A percentile compares a stretch with the other conserved stretches of the same genome.
Conservation (phyloP, 805 yeast species). For the Ogataea methylovora region DNA sequence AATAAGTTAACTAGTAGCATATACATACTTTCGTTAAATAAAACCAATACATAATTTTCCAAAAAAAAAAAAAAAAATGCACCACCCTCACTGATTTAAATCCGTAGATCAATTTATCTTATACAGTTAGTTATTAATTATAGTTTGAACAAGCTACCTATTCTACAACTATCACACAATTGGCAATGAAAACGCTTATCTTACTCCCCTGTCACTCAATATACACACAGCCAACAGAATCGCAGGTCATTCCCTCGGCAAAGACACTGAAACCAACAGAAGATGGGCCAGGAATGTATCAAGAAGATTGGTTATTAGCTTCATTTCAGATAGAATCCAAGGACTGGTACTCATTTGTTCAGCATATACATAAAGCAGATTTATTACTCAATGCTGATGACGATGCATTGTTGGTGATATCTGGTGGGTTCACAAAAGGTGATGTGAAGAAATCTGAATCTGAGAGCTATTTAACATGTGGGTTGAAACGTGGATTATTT, state of each 20-base stretch:
- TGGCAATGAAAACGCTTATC: conserved; percentile 28
- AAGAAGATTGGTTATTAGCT: conserved; percentile 59
- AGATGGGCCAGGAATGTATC: conserved; percentile 36
- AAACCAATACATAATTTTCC: no score
- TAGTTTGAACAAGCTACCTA: no score
- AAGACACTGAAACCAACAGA: no score
- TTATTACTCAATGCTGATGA: conserved; percentile 21
- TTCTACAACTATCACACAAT: no score
- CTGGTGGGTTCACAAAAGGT: conserved; percentile 24
- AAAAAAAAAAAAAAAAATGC: no score
- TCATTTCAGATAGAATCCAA: conserved; percentile 61
- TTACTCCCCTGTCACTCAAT: conserved; percentile 41
- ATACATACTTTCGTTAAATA: no score
- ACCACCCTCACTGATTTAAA: no score
- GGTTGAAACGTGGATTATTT: conserved; percentile 25
- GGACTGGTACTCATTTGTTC: conserved; percentile 59
- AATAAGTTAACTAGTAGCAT: no score
- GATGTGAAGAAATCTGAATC: neutral
- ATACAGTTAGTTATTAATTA: no score
- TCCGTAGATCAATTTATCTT: no score
- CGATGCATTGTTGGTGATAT: conserved; percentile 27
- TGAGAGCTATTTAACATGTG: conserved; percentile 26
- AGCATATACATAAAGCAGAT: conserved; percentile 48
- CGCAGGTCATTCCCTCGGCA: neutral
- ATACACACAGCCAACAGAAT: conserved; percentile 9